Conservation (phyloP, 371 early-diverging fungal genomes). For the Nosema muscidifuracis region DNA sequence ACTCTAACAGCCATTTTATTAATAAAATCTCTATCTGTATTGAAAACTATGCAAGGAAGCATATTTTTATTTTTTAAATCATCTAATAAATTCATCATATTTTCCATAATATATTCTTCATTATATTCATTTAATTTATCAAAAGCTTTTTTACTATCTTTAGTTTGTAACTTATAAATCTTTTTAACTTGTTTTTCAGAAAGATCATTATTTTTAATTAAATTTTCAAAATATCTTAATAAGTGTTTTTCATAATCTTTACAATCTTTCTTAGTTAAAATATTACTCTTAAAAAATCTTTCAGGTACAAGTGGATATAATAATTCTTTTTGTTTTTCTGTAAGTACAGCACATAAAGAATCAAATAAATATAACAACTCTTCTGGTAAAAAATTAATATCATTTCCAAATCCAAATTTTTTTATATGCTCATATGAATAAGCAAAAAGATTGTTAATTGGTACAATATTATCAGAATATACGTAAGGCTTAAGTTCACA, state of each 20-base stretch:
- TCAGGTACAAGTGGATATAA: slow-evolving; percentile 55
- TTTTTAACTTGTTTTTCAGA: slow-evolving; percentile 54
- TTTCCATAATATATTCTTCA: slow-evolving; percentile 50
- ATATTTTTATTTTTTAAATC: slow-evolving; percentile 59
- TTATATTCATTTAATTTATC: slow-evolving; percentile 17
- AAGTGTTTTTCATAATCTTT: slow-evolving; percentile 58
- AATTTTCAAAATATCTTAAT: slow-evolving; percentile 48
- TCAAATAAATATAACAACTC: slow-evolving; percentile 62
- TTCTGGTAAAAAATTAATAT: slow-evolving; percentile 63
- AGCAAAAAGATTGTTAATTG: slow-evolving; percentile 61
- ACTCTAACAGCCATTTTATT: slow-evolving; percentile 62
- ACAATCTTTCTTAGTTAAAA: slow-evolving; percentile 58
- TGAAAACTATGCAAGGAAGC: slow-evolving; percentile 66
- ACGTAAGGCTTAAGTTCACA: slow-evolving; percentile 61
- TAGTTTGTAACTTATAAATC: slow-evolving; percentile 57
- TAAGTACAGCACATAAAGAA: slow-evolving; percentile 55
- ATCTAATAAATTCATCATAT: slow-evolving; percentile 51
- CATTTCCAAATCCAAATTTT: slow-evolving; percentile 61
- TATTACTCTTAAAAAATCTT: slow-evolving; percentile 62
- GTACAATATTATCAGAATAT: slow-evolving; percentile 48
- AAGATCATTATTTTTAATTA: slow-evolving; percentile 53
- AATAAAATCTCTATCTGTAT: slow-evolving; percentile 65
- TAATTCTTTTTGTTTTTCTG: slow-evolving; percentile 49
- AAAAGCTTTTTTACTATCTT: slow-evolving; percentile 48
- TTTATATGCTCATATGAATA: slow-evolving; percentile 59